Conservation (phyloP, 2,329 filamentous ascomycete genomes). For the Dothideomycetidae sp. region DNA sequence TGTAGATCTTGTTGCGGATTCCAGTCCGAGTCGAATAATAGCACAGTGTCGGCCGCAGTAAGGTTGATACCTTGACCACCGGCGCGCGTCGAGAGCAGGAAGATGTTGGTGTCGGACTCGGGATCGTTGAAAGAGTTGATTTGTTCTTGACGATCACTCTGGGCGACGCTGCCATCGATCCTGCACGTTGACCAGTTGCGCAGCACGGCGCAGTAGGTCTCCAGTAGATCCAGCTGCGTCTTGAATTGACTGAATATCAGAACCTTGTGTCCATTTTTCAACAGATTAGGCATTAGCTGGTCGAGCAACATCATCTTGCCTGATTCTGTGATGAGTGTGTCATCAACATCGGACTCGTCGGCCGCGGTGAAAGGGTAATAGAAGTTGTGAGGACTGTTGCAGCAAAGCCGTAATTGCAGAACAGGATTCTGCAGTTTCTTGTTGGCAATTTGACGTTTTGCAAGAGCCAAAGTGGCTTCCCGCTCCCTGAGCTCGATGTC, state of each 20-base stretch:
- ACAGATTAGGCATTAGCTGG: slow-evolving; percentile 61
- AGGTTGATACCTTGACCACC: slow-evolving; percentile 94
- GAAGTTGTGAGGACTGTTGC: slow-evolving; percentile 92
- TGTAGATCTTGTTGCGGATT: slow-evolving; percentile 96
- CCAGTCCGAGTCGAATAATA: slow-evolving; percentile 82
- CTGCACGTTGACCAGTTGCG: slow-evolving; percentile 71
- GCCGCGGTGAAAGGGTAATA: slow-evolving; percentile 70
- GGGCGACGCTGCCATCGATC: slow-evolving; percentile 77
- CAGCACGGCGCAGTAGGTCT: slow-evolving; percentile 70
- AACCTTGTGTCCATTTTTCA: slow-evolving; percentile 68
- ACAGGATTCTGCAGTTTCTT: slow-evolving; percentile 91
- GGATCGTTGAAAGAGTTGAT: slow-evolving; percentile 36
- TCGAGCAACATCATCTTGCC: slow-evolving; percentile 96
- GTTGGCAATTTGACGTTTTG: slow-evolving; percentile 71
- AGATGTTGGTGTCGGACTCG: slow-evolving; percentile 43
- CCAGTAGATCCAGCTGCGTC: slow-evolving; percentile 77
- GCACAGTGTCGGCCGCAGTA: slow-evolving; percentile 78
- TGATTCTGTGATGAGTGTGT: slow-evolving; percentile 69
- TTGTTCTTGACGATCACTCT: slow-evolving; percentile 40
- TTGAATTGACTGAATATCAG: slow-evolving; percentile 96
- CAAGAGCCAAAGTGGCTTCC: slow-evolving; percentile 56
- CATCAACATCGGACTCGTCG: slow-evolving; percentile 49
- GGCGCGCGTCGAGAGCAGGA: slow-evolving; percentile 77
- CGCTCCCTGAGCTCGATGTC: slow-evolving; percentile 49
- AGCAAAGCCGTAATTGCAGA: slow-evolving; percentile 81